Evolutionary conservation across 805 yeast genomes (phyloP).

Genomic region (Kuraishia ogatae): DNA sequence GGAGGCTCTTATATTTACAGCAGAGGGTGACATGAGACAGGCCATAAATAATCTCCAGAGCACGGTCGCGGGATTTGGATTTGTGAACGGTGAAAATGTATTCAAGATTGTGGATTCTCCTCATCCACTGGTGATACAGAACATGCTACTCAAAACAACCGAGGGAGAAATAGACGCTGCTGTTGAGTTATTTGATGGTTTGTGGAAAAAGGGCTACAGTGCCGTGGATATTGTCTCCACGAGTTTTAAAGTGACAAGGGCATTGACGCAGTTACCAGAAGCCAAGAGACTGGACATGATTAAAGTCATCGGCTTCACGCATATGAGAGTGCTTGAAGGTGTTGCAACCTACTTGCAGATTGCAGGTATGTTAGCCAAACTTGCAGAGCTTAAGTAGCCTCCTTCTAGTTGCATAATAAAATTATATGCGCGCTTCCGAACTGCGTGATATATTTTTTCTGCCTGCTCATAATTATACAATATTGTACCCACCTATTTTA

Average conservation of each 20-base stretch:
- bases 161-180: conserved; percentile 53
- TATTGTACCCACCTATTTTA: no score
- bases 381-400: conserved; percentile 19
- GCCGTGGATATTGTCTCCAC: conserved; percentile 91
- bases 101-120: conserved; percentile 95
- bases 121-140: conserved; percentile 78
- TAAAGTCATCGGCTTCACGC: conserved; percentile 82
- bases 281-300: conserved; percentile 64
- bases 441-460: no score
- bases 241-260: conserved; percentile 80
- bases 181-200: conserved; percentile 47
- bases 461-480: no score
- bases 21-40: conserved; percentile 99
- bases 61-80: conserved; percentile 87
- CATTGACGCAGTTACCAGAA: conserved; percentile 61
- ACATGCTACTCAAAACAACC: conserved; percentile 46
- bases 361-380: conserved; percentile 69
- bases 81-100: conserved; percentile 87
- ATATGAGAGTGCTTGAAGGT: conserved; percentile 90
- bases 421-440: no score
- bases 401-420: no score
- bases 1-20: conserved; percentile 86
- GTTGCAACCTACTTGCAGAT: conserved; percentile 82
- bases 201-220: conserved; percentile 89
- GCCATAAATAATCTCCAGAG: conserved; percentile 92